Evolutionary conservation across 805 yeast species (phyloP).

Genomic region (Suhomyces kilbournensis): DNA sequence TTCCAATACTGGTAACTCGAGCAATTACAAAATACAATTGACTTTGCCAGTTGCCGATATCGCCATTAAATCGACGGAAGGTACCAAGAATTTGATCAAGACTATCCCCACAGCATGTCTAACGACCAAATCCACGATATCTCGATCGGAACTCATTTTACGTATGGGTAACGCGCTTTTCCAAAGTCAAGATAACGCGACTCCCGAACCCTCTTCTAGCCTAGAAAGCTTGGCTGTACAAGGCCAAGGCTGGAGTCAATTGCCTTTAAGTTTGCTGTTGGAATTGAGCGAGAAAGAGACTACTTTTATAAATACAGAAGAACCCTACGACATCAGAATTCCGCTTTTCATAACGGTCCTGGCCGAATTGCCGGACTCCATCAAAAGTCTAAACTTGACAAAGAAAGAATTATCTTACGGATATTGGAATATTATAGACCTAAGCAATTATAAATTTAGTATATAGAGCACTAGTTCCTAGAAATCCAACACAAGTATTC

Average conservation of each 20-base stretch:
- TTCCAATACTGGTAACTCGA: slow-evolving; percentile 4
- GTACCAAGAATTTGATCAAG: slow-evolving; percentile 23
- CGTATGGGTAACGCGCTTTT: slow-evolving; percentile 17
- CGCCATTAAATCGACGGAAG: slow-evolving; percentile 16
- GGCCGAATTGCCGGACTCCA: slow-evolving; percentile 22
- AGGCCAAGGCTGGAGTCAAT: slow-evolving; percentile 34
- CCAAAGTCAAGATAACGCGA: neutral
- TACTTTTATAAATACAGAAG: neutral
- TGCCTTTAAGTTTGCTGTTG: slow-evolving; percentile 25
- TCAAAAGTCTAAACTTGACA: slow-evolving; percentile 12
- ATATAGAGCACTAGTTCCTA: slow-evolving; percentile 15
- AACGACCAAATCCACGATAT: slow-evolving; percentile 24
- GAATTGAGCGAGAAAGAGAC: slow-evolving; percentile 1
- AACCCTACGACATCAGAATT: slow-evolving; percentile 12
- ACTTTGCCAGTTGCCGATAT: slow-evolving; percentile 27
- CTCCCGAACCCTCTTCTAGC: slow-evolving; percentile 5
- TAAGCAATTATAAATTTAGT: slow-evolving; percentile 7
- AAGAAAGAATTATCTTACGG: slow-evolving; percentile 22
- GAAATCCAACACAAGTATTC: slow-evolving; percentile 56
- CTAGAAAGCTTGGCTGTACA: slow-evolving; percentile 16
- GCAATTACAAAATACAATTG: slow-evolving; percentile 7
- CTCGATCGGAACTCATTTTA: slow-evolving; percentile 30
- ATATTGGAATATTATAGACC: slow-evolving; percentile 21
- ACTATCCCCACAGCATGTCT: slow-evolving; percentile 34
- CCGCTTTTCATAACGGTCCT: slow-evolving; percentile 31